Conservation (phyloP, 176 grass and related monocot genomes). For the Metroxylon sagu region DNA sequence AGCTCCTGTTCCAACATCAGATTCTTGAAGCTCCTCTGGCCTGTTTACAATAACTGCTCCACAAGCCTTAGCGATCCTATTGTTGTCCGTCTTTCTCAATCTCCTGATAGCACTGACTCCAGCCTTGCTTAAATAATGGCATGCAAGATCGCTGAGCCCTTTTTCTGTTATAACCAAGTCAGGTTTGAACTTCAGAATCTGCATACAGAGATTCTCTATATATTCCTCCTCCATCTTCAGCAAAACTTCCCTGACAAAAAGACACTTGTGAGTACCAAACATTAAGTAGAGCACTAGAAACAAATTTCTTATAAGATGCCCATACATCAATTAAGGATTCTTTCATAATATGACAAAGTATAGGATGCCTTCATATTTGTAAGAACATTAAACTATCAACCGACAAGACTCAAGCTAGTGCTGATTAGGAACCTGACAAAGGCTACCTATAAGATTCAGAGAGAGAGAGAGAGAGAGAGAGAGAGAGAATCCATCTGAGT, state of each 20-base stretch:
- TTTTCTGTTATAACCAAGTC: constrained; percentile 92
- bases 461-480: too few relatives aligned
- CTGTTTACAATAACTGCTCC: constrained; percentile 91
- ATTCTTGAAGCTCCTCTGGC: constrained; percentile 97
- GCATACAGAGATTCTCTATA: constrained; percentile 73
- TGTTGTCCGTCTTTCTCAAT: constrained; percentile 92
- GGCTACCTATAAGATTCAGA: too few relatives aligned
- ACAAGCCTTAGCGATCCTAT: constrained; percentile 90
- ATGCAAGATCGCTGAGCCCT: constrained; percentile 87
- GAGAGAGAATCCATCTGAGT: too few relatives aligned
- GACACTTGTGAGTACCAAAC: too few relatives aligned
- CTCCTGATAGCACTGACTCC: constrained; percentile 89
- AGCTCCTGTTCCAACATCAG: constrained; percentile 81
- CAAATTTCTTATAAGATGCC: too few relatives aligned
- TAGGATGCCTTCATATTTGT: too few relatives aligned
- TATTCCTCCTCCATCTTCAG: constrained; percentile 98
- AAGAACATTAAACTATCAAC: too few relatives aligned
- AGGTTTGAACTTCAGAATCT: constrained; percentile 95
- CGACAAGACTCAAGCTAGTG: too few relatives aligned
- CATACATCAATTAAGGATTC: too few relatives aligned
- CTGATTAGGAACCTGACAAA: too few relatives aligned
- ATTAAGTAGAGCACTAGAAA: too few relatives aligned
- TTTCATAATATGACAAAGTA: too few relatives aligned
- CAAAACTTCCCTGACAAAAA: constrained; percentile 67
- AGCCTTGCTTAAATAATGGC: constrained; percentile 90